Base-by-base conservation (phyloP, 257 asterid species). In the Fraxinus excelsior region DNA sequence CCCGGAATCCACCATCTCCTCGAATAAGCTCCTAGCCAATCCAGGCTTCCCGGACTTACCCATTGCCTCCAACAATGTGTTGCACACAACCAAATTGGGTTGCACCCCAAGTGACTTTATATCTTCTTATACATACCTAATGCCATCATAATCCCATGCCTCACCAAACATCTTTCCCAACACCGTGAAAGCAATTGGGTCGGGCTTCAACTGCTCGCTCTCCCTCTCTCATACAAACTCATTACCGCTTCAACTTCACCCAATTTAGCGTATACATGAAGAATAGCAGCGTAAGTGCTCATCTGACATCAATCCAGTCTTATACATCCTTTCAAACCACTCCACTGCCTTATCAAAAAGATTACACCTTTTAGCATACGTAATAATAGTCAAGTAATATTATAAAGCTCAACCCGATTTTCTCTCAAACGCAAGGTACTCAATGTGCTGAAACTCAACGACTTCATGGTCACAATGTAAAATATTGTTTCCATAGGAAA, bases 281-380 rank as follows among this genome's bases (percentile, higher is more conserved):
- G 74, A 10, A 93, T 83, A 35, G 98, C 96, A 0, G 98, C 91
- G 29, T 93, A 93, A 65, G 98, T 95, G n/a, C 80, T 95, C 99
- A 82, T 95, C 99, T 21, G 98, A 97, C 91, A 93, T 91, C 28
- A 95, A 69, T 5, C 99, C 98, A n/a, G 99, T 95, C 77, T 82
- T 90, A 74, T 93, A 93, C 99, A 95, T 95, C 80, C 96, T 87
- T 87, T 93, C 98, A 79, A 95, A 95, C 99, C 97, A 95, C 87
- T 88, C 97, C 19, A 93, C 88, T 0, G 99, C 99, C 80, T 91
- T 93, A 26, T 90, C 91, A 67, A 89, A 95, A 78, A 89, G 94
- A 79, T 88, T 87, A 26, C 97, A 93, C 86, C 94, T 89, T 79
- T 95, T 95, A 1, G 99, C 99, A 51, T 91, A 86, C 0, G 96